Conservation (phyloP, 768 basidiomycete species). For the Tricholomella constricta region DNA sequence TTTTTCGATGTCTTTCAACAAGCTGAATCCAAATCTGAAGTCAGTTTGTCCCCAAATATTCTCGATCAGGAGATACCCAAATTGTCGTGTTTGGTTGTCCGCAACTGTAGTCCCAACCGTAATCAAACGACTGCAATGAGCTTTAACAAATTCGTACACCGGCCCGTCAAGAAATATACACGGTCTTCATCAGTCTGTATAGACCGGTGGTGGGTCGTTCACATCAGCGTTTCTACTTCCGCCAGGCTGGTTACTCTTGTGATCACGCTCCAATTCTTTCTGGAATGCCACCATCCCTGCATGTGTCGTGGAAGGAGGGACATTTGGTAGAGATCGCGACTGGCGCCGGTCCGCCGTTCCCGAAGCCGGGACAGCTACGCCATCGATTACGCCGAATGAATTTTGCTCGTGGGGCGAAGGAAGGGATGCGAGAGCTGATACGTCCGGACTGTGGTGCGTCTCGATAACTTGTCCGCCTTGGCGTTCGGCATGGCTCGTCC, state of each 20-base stretch:
- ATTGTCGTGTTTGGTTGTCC: no score
- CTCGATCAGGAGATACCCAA: no score
- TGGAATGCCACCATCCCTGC: conserved; percentile 12
- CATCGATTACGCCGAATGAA: neutral
- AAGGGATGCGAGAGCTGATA: neutral
- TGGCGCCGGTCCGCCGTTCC: neutral
- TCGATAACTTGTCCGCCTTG: neutral
- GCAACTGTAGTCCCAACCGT: neutral
- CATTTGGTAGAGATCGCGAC: conserved; percentile 4
- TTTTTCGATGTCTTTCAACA: no score
- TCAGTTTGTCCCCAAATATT: no score
- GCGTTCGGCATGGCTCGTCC: neutral
- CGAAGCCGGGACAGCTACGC: neutral
- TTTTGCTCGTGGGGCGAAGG: conserved; percentile 7
- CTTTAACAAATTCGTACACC: neutral
- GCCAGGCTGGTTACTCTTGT: conserved; percentile 14
- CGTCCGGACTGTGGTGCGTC: neutral
- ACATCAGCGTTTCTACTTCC: conserved; percentile 11
- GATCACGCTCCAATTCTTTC: conserved; percentile 14
- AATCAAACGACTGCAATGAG: no score
- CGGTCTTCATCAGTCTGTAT: conserved; percentile 8
- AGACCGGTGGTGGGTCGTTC: conserved; percentile 19
- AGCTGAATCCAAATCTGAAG: no score
- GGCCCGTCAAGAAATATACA: no score
- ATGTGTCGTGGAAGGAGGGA: conserved; percentile 2